Base-by-base conservation (phyloP, 23 red algal species). In the Pyropia haitanensis region DNA sequence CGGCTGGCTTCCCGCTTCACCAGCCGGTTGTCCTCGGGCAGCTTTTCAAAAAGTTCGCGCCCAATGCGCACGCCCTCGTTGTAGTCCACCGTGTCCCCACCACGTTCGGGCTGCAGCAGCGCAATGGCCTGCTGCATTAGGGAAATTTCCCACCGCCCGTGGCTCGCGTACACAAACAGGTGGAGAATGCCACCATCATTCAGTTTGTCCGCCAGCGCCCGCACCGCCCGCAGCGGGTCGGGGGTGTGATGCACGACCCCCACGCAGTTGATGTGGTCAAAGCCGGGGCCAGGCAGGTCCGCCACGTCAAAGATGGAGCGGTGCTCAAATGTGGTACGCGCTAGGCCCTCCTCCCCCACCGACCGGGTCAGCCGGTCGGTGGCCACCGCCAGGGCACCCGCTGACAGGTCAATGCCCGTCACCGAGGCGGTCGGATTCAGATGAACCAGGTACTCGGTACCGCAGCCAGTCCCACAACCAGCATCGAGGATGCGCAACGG, bases 171-270 rank as follows among this genome's bases (percentile, higher is more conserved):
- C 22, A 98, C 94, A 86, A 98, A 98, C 14, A 98, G 65, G 58
- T 98, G 94, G 46, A 98, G 48, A 33, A 98, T 87, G 21, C 94
- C 94, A 53, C 85, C 88, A 3, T 77, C 86, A 6, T 70, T 72
- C 49, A 98, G 69, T 68, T 87, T 98, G 56, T 14, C 14, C 39
- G 80, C 82, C 17, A 98, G 78, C 14, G 73, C 75, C 25, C 80
- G 76, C 21, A 98, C 44, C 15, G 94, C 94, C 17, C 63, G 50
- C 22, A 68, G 29, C 17, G 94, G 94, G 68, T 98, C 94, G 12
- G 94, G 80, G 14, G 94, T 98, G 70, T 98, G 94, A 51, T 98
- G 94, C 32, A 98, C 74, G 14, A 98, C 94, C 18, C 94, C 94
- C 2, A 98, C 94, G 60, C 94, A 98, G 55, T 98, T 98, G 63